These are phyloP conservation scores for Xylaria sp. DNA, from an alignment of 2,329 filamentous ascomycete genomes.

Conservation along the genomic window DNA sequence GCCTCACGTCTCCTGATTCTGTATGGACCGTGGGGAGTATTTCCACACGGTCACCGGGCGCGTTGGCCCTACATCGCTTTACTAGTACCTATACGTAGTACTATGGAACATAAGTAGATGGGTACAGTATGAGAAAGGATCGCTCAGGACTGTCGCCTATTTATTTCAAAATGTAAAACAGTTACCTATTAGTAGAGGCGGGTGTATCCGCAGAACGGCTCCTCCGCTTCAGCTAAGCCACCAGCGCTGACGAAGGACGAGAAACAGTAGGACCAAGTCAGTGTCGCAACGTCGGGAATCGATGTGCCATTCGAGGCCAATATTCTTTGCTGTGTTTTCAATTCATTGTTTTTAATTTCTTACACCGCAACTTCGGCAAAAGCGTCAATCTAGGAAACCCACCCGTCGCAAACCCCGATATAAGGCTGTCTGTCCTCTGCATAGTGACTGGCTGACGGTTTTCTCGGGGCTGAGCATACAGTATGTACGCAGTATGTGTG, in stretches of 20 bases:
- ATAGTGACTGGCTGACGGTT: constrained; percentile 26
- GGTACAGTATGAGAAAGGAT: constrained; percentile 18
- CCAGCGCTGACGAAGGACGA: constrained; percentile 25
- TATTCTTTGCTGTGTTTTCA: background rate
- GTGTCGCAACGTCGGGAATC: constrained; percentile 8
- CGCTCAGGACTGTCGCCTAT: background rate
- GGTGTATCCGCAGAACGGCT: constrained; percentile 31
- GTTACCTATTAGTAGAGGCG: constrained; percentile 25
- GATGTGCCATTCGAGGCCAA: constrained; percentile 12
- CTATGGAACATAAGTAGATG: background rate
- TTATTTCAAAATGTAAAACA: constrained; percentile 13
- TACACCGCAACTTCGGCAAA: constrained; percentile 35
- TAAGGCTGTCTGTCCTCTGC: constrained; percentile 30
- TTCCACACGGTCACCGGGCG: constrained; percentile 25
- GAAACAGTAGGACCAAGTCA: constrained; percentile 19
- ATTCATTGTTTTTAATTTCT: background rate
- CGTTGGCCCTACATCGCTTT: constrained; percentile 3
- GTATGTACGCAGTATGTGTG: too few relatives aligned
- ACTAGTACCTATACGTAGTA: background rate
- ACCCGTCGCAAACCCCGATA: constrained; percentile 14
- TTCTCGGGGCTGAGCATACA: constrained; percentile 26
- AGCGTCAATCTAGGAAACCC: constrained; percentile 3
- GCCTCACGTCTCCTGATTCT: constrained; percentile 37
- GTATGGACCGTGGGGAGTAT: constrained; percentile 9
- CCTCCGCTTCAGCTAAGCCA: constrained; percentile 33